These are phyloP conservation scores for Fusarium sp. DNA, from an alignment of 2,329 filamentous ascomycete genomes.

Conservation along the genomic window DNA sequence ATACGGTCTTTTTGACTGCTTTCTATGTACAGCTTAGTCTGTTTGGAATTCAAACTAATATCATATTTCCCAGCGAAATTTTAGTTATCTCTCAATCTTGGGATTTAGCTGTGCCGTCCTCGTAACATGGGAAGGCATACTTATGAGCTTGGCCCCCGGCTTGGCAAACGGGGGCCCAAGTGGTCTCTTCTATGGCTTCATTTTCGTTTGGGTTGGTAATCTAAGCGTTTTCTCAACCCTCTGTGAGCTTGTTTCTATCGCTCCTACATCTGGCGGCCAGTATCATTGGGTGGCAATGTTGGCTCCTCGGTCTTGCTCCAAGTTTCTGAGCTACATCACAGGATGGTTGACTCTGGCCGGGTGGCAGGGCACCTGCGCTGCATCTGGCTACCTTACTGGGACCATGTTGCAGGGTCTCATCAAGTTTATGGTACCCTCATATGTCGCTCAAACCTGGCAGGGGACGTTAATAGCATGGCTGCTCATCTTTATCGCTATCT, in stretches of 20 bases:
- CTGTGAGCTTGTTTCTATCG: conserved; percentile 40
- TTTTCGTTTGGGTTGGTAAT: conserved; percentile 64
- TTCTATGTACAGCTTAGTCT: too few species aligned
- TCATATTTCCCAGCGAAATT: conserved; percentile 35
- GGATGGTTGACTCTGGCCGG: conserved; percentile 45
- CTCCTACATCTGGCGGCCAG: conserved; percentile 36
- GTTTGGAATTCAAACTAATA: too few species aligned
- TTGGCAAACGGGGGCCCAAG: conserved; percentile 39
- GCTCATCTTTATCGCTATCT: conserved; percentile 57
- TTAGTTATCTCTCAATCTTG: conserved; percentile 41
- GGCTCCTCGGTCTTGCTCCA: conserved; percentile 34
- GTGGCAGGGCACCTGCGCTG: conserved; percentile 43
- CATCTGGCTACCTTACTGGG: conserved; percentile 38
- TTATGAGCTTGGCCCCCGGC: conserved; percentile 40
- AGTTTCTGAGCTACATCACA: conserved; percentile 50
- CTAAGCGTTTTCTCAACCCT: conserved; percentile 41
- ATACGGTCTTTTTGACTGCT: background rate
- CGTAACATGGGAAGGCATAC: conserved; percentile 45
- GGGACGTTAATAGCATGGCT: conserved; percentile 51
- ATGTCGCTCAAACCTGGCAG: conserved; percentile 43
- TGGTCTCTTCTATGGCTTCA: conserved; percentile 64
- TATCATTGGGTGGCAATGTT: conserved; percentile 43
- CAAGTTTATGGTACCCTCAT: conserved; percentile 25
- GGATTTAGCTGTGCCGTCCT: conserved; percentile 45
- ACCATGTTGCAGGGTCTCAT: conserved; percentile 46